These are phyloP conservation scores for Tricholoma bakamatsutake DNA, from an alignment of 768 basidiomycete genomes.

Conservation along the genomic window DNA sequence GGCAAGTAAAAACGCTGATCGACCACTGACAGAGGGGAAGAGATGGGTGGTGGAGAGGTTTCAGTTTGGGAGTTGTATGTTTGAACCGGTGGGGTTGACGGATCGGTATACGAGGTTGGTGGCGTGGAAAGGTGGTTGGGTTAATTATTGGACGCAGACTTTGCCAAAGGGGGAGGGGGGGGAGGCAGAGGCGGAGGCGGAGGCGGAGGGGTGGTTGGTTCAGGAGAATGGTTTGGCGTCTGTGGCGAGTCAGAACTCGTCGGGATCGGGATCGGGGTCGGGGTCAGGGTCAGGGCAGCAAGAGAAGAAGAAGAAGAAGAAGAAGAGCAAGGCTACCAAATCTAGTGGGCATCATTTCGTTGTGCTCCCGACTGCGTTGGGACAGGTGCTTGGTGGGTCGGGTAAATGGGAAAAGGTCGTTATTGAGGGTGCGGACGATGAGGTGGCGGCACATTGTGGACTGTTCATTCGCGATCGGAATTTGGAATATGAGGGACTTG, in stretches of 20 bases:
- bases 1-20: constrained; percentile 47
- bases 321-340: constrained; percentile 19
- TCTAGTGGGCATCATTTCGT: constrained; percentile 41
- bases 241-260: not conserved
- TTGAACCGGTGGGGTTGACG: constrained; percentile 45
- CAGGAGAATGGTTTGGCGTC: not conserved
- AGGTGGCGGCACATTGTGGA: constrained; percentile 52
- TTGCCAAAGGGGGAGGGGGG: constrained; percentile 12
- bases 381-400: constrained; percentile 33
- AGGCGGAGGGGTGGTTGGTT: too few relatives aligned
- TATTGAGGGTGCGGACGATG: constrained; percentile 47
- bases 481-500: constrained; percentile 43
- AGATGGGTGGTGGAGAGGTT: constrained; percentile 50
- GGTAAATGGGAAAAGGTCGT: constrained; percentile 46
- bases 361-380: constrained; percentile 42
- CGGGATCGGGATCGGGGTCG: constrained; percentile 4
- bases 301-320: constrained; percentile 18
- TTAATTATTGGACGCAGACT: constrained; percentile 58
- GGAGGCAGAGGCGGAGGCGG: too few relatives aligned
- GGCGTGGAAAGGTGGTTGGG: constrained; percentile 46
- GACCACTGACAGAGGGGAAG: constrained; percentile 41
- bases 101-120: constrained; percentile 44
- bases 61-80: constrained; percentile 55
- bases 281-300: constrained; percentile 13
- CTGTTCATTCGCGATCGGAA: constrained; percentile 47